Percentiles rank a stretch among this genome's conserved stretches.
phyloP scores from a whole-genome alignment of 371 early-diverging fungal species.

The Funneliformis caledonium region DNA sequence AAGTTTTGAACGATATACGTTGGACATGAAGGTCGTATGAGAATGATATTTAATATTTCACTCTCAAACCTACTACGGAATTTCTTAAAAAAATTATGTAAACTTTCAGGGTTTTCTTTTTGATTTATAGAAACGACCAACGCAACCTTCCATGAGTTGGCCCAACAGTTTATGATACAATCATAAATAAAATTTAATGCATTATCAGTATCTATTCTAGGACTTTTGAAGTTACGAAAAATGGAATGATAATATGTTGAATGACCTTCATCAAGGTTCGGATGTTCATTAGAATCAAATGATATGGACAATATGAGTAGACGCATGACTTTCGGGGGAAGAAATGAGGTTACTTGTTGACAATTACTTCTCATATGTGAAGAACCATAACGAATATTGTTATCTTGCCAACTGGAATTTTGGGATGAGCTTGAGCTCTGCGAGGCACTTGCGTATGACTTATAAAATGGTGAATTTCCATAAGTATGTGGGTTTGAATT shows the following conservation, averaged over 20 bases:
- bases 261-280: neutral
- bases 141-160: neutral
- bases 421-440: no score
- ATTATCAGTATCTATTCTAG: neutral
- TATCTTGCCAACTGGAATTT: no score
- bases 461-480: no score
- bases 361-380: no score
- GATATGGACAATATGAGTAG: neutral
- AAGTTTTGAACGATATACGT: neutral
- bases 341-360: no score
- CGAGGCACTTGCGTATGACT: no score
- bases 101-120: neutral
- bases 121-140: neutral
- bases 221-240: neutral
- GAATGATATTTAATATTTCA: neutral
- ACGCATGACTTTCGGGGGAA: neutral
- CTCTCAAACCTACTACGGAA: neutral
- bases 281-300: neutral
- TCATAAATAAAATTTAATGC: slow-evolving; percentile 3
- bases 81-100: neutral
- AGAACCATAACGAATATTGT: no score
- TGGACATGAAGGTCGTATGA: neutral
- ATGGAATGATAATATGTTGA: neutral
- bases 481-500: no score
- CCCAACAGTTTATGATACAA: slow-evolving; percentile 21